Base-by-base conservation (phyloP, 1,139 yeast species). In the Saccharomyces hybrid region DNA sequence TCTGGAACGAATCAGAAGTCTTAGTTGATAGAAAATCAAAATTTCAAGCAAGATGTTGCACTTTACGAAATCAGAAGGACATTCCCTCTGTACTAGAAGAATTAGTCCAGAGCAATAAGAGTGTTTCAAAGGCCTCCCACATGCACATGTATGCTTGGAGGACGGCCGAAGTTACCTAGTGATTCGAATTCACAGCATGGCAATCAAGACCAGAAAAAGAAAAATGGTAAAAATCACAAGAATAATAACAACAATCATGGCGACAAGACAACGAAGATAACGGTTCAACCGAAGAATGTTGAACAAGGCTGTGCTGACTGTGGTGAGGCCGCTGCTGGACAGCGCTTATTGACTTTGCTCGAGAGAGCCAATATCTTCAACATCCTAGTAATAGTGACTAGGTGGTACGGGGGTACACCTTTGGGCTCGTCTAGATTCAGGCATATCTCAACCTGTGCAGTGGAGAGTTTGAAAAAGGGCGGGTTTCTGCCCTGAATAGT, bases 361-460 rank as follows among this genome's bases (percentile, higher is more conserved):
- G 79, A 77, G 41, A 68, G 79, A 34, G 66, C 77, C 16, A 70
- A 77, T 47, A 54, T 81, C n/a, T 68, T 74, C 11, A 82, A 84
- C 63, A 76, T 82, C 0, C 62, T 85, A 21, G 77, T 84, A 0
- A 79, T 84, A 14, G 90, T 83, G 0, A 80, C 86, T 0, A 65
- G 93, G 55, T 85, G 91, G 91, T 84, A 83, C 65, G 88, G 88
- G 1, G 90, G 91, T 0, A 75, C 75, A 0, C 84, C 85, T 1
- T 62, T 85, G 47, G 91, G 93, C 0, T 75, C 86, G 4, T 75
- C 80, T 46, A 69, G 93, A 55, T 86, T 84, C 61, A 73, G 86
- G 56, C 83, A 82, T 61, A 84, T 86, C 5, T 76, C 80, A 32
- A 74, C 77, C 42, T 78, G 77, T 4, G 82, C 82, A 0, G 68